Base-by-base conservation (phyloP, 768 basidiomycete species). In the Boletus reticuloceps region DNA sequence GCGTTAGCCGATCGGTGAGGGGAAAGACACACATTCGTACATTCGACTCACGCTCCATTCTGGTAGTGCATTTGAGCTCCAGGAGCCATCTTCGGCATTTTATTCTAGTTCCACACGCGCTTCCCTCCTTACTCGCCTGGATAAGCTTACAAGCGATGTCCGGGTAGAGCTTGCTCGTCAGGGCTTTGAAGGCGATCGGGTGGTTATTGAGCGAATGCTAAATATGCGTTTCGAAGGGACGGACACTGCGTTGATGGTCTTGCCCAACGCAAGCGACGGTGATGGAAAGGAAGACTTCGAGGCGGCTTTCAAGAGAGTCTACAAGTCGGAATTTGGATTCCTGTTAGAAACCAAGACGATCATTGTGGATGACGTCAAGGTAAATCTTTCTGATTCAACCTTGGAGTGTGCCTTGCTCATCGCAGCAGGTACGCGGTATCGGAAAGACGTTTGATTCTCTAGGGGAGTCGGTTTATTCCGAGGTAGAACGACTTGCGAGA, bases 201-300 rank as follows among this genome's bases (percentile, higher is more conserved):
- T 96, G 47, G 76, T 79, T 50, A 72, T 89, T 6, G 95, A 96
- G 69, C 80, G 88, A 20, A 88, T 88, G 85, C 75, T 93, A 42
- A 94, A 94, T 65, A 94, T 94, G 91, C 84, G 93, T 20, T 95
- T 94, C 61, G 89, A 94, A 47, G 94, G 94, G 4, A 94, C 91
- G 0, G 94, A 96, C 72, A 98, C 96, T 0, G 82, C 94, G 16
- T 70, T 98, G 60, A 96, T 98, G 92, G 82, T 94, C 12, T 74
- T 92, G 13, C 83, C 88, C 0, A 60, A 77, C 20, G 59, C 67
- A 9, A 61, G 65, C 22, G 78, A 79, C 34, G 81, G 78, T 0
- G 79, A 85, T 60, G 84, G 79, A 22, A 62, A 75, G 14, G 84
- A 86, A 58, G 88, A 94, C 69, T 94, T 89, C 66, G 86, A 86